Evolutionary conservation across 2,329 filamentous ascomycete species (phyloP).

Genomic region (Aspergillus terreus): DNA sequence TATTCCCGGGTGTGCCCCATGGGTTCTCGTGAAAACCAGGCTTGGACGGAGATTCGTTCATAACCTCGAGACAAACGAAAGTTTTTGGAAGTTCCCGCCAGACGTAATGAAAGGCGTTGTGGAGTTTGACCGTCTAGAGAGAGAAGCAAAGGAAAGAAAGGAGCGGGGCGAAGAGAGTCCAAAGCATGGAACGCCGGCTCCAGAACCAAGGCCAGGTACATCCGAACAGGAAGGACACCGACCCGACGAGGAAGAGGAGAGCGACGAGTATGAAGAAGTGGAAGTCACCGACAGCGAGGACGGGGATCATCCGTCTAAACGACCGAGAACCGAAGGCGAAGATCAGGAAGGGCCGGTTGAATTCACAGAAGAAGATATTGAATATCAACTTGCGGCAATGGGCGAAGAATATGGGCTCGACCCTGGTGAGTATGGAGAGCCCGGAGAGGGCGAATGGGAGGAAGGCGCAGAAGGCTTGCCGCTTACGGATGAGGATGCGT

Average conservation of each 20-base stretch:
- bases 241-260: conserved; percentile 36
- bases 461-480: conserved; percentile 68
- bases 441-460: conserved; percentile 56
- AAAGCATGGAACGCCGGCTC: conserved; percentile 16
- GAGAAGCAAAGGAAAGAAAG: conserved; percentile 62
- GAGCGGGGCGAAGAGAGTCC: conserved; percentile 29
- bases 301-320: conserved; percentile 52
- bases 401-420: conserved; percentile 78
- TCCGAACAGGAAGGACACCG: conserved; percentile 6
- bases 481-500: conserved; percentile 71
- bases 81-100: conserved; percentile 91
- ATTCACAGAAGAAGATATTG: conserved; percentile 92
- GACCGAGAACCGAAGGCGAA: conserved; percentile 51
- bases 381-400: conserved; percentile 86
- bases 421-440: conserved; percentile 69
- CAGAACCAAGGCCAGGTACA: conserved; percentile 12
- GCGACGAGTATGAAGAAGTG: conserved; percentile 73
- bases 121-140: conserved; percentile 68
- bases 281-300: conserved; percentile 63
- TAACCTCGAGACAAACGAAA: conserved; percentile 79
- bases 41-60: conserved; percentile 85
- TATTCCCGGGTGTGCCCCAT: conserved; percentile 79
- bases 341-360: conserved; percentile 57
- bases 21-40: conserved; percentile 91
- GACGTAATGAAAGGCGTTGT: conserved; percentile 73